phyloP scores from a whole-genome alignment of 805 yeast genomes.

The Ogataea degrootiae region DNA sequence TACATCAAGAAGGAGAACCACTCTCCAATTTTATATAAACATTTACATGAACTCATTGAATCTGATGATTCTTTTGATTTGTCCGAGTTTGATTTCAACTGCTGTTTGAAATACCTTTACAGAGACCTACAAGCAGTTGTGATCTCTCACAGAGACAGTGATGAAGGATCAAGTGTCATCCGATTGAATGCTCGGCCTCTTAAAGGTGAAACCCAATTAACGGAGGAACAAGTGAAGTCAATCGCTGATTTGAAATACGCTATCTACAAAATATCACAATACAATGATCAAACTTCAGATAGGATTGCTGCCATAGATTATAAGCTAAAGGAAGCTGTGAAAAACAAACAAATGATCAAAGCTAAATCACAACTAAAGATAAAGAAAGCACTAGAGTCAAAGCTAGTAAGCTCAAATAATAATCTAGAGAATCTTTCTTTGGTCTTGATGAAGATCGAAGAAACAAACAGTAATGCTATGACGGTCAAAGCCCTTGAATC shows the following conservation, averaged over 20 bases:
- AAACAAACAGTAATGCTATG: slow-evolving; percentile 22
- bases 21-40: slow-evolving; percentile 13
- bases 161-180: neutral
- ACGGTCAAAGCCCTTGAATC: slow-evolving; percentile 21
- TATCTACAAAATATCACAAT: slow-evolving; percentile 17
- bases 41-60: slow-evolving; percentile 9
- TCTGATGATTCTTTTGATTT: neutral
- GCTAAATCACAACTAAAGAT: slow-evolving; percentile 23
- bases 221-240: slow-evolving; percentile 15
- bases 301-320: slow-evolving; percentile 10
- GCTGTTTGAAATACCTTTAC: slow-evolving; percentile 19
- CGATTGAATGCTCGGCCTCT: neutral
- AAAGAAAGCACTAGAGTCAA: slow-evolving; percentile 18
- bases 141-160: neutral
- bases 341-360: slow-evolving; percentile 10
- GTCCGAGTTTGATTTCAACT: slow-evolving; percentile 17
- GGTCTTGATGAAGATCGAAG: slow-evolving; percentile 23
- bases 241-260: slow-evolving; percentile 26
- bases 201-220: slow-evolving; percentile 7
- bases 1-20: slow-evolving; percentile 1
- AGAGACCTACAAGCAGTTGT: slow-evolving; percentile 11
- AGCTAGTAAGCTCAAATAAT: slow-evolving; percentile 14
- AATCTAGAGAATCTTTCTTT: slow-evolving; percentile 21
- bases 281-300: slow-evolving; percentile 11
- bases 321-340: slow-evolving; percentile 11